Conservation (phyloP, 2,329 filamentous ascomycete genomes). For the Cucurbitaria berberidis region DNA sequence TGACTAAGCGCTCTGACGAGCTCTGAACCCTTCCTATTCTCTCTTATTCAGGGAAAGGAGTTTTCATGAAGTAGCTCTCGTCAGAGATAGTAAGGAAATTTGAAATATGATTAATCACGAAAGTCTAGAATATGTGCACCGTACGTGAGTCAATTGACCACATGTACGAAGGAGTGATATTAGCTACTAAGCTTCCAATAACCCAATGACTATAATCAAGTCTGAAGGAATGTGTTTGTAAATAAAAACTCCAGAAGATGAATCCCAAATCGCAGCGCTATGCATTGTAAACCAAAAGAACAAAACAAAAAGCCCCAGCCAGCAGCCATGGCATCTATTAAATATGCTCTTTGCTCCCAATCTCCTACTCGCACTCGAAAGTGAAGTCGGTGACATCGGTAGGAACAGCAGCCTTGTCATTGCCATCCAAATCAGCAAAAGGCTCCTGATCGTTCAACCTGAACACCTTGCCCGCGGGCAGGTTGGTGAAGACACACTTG, state of each 20-base stretch:
- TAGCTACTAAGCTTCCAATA: constrained; percentile 9
- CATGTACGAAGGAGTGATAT: constrained; percentile 10
- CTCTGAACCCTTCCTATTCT: no score
- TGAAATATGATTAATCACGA: no score
- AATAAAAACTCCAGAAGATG: background rate
- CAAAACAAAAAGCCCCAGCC: background rate
- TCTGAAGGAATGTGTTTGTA: constrained; percentile 11
- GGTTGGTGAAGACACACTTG: constrained; percentile 18
- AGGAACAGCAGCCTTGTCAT: constrained; percentile 10
- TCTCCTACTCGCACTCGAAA: constrained; percentile 17
- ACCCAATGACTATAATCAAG: background rate
- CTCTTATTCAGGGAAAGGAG: no score
- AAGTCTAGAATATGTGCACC: background rate
- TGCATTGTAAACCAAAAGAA: constrained; percentile 8
- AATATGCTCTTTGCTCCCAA: background rate
- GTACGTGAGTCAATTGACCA: background rate
- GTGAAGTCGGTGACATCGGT: constrained; percentile 25
- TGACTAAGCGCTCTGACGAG: no score
- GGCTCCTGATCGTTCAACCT: constrained; percentile 20
- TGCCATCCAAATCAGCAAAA: constrained; percentile 22
- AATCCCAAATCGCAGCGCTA: constrained; percentile 9
- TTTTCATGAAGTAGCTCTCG: no score
- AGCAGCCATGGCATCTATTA: background rate
- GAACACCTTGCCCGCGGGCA: background rate
- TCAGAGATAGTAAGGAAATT: no score